Base-by-base conservation (phyloP, 768 basidiomycete species). In the Plicaturopsis crispa region DNA sequence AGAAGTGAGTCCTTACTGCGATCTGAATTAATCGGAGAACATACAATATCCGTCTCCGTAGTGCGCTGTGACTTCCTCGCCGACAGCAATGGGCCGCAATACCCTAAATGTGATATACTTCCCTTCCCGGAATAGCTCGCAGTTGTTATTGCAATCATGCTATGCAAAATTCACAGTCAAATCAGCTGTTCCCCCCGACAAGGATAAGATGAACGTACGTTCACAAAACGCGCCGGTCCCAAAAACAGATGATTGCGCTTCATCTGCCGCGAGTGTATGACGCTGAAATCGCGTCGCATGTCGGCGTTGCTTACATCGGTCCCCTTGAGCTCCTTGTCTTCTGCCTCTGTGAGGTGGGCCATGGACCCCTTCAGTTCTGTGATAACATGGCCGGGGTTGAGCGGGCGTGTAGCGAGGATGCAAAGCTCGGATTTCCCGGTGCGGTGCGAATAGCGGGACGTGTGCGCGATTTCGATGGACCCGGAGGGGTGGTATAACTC, bases 101-200 rank as follows among this genome's bases (percentile, higher is more conserved):
- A 84, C 83, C 30, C 85, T 78, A 61, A 91, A 91, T 19, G 89
- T 90, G 62, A 91, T 90, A 54, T 88, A 87, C 54, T 78, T 77
- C 33, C 88, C 88, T 62, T 88, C 84, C 33, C 88, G 84, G 53
- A 90, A 88, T 39, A 91, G 69, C 50, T 90, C 87, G 36, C 83
- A 86, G 56, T 91, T 91, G 51, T 90, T 84, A 43, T 87, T 77
- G 56, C 88, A 91, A 56, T 91, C 88, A 56, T 91, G 88, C 88
- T 89, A 57, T 46, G 48, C 26, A 14, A 8, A 14, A 8, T 28
- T 28, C 14, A 8, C 8, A 14, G 10, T 8, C 8, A 8, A 28
- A 28, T 28, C 14, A 14, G 26, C 8, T 8, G 8, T 28, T 28
- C 10, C 26, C n/a, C n/a, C n/a, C 18, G 19, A 33, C 14, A 11